A percentile compares a stretch with the other conserved stretches of the same genome.
These are phyloP conservation scores for Cladophialophora exuberans DNA, from an alignment of 2,329 filamentous ascomycete genomes.

Conservation along the genomic window DNA sequence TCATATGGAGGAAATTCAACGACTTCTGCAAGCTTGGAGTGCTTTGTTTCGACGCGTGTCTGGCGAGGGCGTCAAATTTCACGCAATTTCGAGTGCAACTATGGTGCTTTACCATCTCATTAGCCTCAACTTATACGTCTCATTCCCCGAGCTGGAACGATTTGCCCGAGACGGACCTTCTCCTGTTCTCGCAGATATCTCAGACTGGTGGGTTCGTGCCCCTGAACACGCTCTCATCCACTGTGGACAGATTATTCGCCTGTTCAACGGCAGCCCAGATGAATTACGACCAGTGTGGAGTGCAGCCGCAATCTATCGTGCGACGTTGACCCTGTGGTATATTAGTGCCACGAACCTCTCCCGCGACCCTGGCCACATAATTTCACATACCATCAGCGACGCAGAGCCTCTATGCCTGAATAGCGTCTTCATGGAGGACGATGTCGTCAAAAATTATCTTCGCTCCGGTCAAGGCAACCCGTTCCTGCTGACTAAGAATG, in stretches of 20 bases:
- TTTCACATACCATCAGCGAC: background rate
- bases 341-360: background rate
- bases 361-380: background rate
- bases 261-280: background rate
- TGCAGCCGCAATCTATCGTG: constrained; percentile 6
- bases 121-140: background rate
- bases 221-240: constrained; percentile 5
- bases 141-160: constrained; percentile 1
- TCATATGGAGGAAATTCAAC: background rate
- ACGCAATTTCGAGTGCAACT: background rate
- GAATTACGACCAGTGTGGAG: constrained; percentile 6
- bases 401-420: background rate
- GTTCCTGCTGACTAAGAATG: background rate
- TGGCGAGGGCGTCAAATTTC: background rate
- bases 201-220: background rate
- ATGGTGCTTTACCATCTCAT: background rate
- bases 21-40: background rate
- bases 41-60: background rate
- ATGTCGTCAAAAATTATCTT: background rate
- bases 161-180: background rate
- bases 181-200: background rate
- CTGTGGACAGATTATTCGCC: constrained; percentile 6
- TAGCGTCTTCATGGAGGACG: background rate
- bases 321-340: background rate
- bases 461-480: background rate